A percentile compares a stretch with the other conserved stretches of the same genome.
These are phyloP conservation scores for Clathrospora elynae DNA, from an alignment of 2,329 filamentous ascomycete genomes.

Conservation along the genomic window DNA sequence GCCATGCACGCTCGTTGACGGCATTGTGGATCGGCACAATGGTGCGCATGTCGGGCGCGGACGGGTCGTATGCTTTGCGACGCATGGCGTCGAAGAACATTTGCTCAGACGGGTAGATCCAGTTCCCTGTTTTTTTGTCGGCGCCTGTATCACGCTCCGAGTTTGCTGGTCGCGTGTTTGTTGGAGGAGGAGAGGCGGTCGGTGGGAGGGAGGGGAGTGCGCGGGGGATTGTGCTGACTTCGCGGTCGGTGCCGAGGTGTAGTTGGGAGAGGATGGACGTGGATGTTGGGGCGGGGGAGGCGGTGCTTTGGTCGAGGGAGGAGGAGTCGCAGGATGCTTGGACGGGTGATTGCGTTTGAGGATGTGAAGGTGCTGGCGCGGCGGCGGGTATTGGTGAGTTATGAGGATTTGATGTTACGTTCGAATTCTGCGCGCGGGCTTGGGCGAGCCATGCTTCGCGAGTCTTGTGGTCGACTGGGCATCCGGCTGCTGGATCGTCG, in stretches of 20 bases:
- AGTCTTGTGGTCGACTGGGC: constrained; percentile 89
- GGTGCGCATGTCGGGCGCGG: constrained; percentile 78
- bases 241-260: constrained; percentile 53
- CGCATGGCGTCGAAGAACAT: constrained; percentile 99
- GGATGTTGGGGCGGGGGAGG: constrained; percentile 26
- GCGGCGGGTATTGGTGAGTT: constrained; percentile 32
- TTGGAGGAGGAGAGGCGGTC: constrained; percentile 36
- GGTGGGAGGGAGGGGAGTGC: constrained; percentile 37
- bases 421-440: constrained; percentile 56
- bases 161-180: constrained; percentile 62
- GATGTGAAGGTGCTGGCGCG: constrained; percentile 16
- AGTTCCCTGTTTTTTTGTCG: constrained; percentile 76
- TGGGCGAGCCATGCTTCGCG: constrained; percentile 85
- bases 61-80: constrained; percentile 79
- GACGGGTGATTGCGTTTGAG: constrained; percentile 23
- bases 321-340: constrained; percentile 48
- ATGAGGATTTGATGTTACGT: constrained; percentile 26
- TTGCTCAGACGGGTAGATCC: constrained; percentile 95
- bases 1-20: constrained; percentile 95
- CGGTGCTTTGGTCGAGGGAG: constrained; percentile 39
- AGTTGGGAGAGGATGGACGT: constrained; percentile 34
- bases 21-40: constrained; percentile 98
- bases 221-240: constrained; percentile 48
- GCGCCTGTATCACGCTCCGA: constrained; percentile 72
- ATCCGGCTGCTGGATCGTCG: constrained; percentile 54